Conservation (phyloP, 768 basidiomycete genomes). For the Suillus alpinus region DNA sequence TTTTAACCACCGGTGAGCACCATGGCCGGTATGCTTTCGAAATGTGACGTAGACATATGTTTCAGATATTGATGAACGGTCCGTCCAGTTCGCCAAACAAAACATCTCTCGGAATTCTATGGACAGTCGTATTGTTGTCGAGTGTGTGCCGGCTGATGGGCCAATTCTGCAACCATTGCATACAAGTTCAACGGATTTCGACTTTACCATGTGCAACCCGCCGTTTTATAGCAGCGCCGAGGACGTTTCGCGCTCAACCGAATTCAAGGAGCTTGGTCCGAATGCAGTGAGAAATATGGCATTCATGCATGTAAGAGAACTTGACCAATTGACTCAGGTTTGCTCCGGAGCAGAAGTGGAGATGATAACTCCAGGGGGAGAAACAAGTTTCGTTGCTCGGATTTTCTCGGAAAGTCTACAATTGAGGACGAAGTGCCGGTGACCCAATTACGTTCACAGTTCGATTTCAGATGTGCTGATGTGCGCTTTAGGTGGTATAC, state of each 20-base stretch:
- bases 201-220: constrained; percentile 94
- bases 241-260: constrained; percentile 61
- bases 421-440: constrained; percentile 58
- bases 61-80: constrained; percentile 70
- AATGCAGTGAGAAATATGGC: constrained; percentile 55
- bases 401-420: constrained; percentile 76
- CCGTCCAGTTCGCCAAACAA: constrained; percentile 49
- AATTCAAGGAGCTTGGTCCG: constrained; percentile 62
- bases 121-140: constrained; percentile 46
- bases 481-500: constrained; percentile 75
- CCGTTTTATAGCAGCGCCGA: constrained; percentile 83
- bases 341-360: constrained; percentile 87
- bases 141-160: constrained; percentile 33
- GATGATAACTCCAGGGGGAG: constrained; percentile 89
- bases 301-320: not conserved
- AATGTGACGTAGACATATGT: not conserved
- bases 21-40: not conserved
- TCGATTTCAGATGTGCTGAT: not conserved
- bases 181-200: constrained; percentile 33
- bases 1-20: constrained; percentile 65
- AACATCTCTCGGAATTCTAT: constrained; percentile 64
- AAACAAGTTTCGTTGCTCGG: constrained; percentile 66
- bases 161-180: constrained; percentile 41
- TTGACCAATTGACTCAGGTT: constrained; percentile 41
- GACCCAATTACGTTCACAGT: constrained; percentile 7